A percentile compares a stretch with the other conserved stretches of the same genome.
These are phyloP conservation scores for Populus hybrid DNA, from an alignment of 441 rosid genomes.

Conservation along the genomic window DNA sequence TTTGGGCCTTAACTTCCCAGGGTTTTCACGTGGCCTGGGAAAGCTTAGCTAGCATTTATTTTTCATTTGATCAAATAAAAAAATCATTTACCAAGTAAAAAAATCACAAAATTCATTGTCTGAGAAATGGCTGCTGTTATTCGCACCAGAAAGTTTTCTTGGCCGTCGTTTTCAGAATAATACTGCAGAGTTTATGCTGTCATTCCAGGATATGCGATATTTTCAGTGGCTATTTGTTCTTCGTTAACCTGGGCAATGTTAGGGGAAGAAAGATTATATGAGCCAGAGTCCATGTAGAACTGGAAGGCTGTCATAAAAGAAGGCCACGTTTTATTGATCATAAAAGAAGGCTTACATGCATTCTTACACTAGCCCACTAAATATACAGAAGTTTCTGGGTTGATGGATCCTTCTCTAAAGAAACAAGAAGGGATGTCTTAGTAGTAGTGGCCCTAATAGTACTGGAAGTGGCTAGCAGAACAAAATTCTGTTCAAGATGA, in stretches of 20 bases:
- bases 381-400: not conserved
- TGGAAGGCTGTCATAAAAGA: no score
- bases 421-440: not conserved
- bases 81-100: constrained; percentile 21
- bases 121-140: not conserved
- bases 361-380: not conserved
- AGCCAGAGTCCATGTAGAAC: no score
- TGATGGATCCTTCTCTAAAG: not conserved
- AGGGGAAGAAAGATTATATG: no score
- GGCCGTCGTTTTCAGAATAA: not conserved
- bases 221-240: not conserved
- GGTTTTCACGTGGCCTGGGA: constrained; percentile 34
- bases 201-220: not conserved
- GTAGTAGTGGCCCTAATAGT: not conserved
- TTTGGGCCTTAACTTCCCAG: constrained; percentile 19
- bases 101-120: not conserved
- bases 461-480: not conserved
- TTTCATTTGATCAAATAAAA: constrained; percentile 19
- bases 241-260: no score
- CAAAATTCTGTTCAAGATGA: not conserved
- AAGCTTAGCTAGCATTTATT: constrained; percentile 17
- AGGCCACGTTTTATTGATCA: not conserved
- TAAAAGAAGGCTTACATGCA: not conserved
- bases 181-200: not conserved
- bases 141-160: not conserved